Evolutionary conservation across 108 stramenopile genomes (phyloP).

Genomic region (Fragilariopsis cylindrus): DNA sequence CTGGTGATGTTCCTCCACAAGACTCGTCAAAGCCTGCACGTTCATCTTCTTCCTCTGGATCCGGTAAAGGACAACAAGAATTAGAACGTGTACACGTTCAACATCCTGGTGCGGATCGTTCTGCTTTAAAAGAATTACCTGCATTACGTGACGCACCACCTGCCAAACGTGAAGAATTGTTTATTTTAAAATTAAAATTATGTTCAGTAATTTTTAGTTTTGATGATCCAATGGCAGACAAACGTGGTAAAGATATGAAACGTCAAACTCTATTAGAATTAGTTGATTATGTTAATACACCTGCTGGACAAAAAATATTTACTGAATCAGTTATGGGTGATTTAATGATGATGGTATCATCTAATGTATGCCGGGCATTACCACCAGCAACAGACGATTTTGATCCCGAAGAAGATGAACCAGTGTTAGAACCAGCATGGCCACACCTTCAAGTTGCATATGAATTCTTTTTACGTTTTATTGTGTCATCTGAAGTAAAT

Average conservation of each 20-base stretch:
- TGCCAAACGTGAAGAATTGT: constrained; percentile 87
- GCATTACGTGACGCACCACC: constrained; percentile 80
- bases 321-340: constrained; percentile 94
- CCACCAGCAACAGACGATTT: constrained; percentile 98
- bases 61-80: background rate
- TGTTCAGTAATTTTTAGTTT: constrained; percentile 88
- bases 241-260: constrained; percentile 94
- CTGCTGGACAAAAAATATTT: constrained; percentile 98
- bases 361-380: constrained; percentile 96
- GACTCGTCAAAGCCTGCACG: too few species aligned
- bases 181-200: constrained; percentile 81
- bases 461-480: constrained; percentile 98
- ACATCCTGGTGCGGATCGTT: constrained; percentile 38
- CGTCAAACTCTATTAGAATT: constrained; percentile 96
- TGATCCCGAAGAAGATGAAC: constrained; percentile 99
- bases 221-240: constrained; percentile 84
- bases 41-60: background rate
- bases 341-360: constrained; percentile 88
- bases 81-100: constrained; percentile 27
- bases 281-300: constrained; percentile 97
- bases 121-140: constrained; percentile 70
- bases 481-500: constrained; percentile 94
- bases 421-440: constrained; percentile 96
- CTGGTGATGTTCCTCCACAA: too few species aligned
- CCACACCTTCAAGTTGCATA: constrained; percentile 99